Percentiles rank a stretch among this genome's conserved stretches.
phyloP scores from a whole-genome alignment of 345 rosid species.

The Arabidopsis arenosa region DNA sequence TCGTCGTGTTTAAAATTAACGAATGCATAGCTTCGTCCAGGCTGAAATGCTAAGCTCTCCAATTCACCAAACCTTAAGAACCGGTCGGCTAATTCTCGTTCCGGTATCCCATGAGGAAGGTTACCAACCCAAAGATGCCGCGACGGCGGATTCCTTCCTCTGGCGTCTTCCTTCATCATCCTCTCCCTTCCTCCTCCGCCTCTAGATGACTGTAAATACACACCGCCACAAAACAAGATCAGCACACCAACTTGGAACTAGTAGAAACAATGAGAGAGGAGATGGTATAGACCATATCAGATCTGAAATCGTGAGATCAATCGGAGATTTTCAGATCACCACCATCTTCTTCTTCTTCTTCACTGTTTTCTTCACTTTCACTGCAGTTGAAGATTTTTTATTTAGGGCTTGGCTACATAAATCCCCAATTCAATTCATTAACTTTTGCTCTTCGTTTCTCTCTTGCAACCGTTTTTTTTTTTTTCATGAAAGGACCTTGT shows the following conservation, averaged over 20 bases:
- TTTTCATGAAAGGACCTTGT: neutral
- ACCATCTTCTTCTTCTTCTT: neutral
- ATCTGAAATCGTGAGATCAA: neutral
- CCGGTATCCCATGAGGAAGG: conserved; percentile 65
- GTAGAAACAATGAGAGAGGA: conserved; percentile 5
- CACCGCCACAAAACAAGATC: conserved; percentile 22
- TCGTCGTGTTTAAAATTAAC: conserved; percentile 67
- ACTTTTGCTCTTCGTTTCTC: neutral
- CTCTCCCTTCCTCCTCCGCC: conserved; percentile 54
- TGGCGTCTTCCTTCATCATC: conserved; percentile 47
- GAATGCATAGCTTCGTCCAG: conserved; percentile 83
- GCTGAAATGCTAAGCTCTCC: conserved; percentile 82
- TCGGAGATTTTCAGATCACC: neutral
- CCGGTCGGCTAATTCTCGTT: conserved; percentile 57
- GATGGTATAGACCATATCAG: neutral
- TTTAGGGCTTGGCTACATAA: neutral
- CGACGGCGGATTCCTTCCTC: conserved; percentile 64
- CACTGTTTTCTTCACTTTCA: neutral
- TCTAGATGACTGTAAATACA: conserved; percentile 46
- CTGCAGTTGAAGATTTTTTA: neutral
- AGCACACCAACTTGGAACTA: conserved; percentile 10
- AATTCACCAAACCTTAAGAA: conserved; percentile 75
- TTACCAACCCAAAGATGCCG: conserved; percentile 97
- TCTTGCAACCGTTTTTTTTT: neutral
- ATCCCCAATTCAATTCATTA: neutral